Evolutionary conservation across 768 basidiomycete species (phyloP).

Genomic region (Trametes coccinea): DNA sequence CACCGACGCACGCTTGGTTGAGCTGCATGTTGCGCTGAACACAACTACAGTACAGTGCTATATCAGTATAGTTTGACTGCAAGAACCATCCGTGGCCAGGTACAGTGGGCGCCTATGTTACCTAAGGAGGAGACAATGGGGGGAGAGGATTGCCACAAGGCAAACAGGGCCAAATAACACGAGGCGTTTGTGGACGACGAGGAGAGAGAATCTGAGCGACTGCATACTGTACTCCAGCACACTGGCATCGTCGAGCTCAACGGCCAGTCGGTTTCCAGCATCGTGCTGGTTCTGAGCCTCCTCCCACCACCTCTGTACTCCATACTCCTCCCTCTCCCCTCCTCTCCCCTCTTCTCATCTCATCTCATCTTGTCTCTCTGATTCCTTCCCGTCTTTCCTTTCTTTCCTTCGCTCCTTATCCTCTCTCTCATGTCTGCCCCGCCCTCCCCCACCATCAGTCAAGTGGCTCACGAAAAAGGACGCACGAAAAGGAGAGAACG

Average conservation of each 20-base stretch:
- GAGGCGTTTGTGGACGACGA: constrained; percentile 23
- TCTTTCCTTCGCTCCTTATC: constrained; percentile 38
- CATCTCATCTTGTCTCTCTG: constrained; percentile 8
- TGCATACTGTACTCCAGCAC: constrained; percentile 19
- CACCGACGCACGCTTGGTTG: too few relatives aligned
- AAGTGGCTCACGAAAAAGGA: constrained; percentile 40
- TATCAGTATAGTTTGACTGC: neutral
- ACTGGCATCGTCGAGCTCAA: constrained; percentile 29
- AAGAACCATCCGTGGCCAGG: neutral
- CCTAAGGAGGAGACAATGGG: constrained; percentile 12
- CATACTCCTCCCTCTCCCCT: constrained; percentile 3
- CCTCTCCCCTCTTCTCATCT: neutral
- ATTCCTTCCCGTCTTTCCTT: constrained; percentile 35
- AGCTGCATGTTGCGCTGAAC: too few relatives aligned
- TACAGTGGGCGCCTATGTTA: neutral
- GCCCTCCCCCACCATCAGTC: constrained; percentile 41
- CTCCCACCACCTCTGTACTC: constrained; percentile 7
- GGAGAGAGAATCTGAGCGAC: constrained; percentile 1
- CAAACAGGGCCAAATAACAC: constrained; percentile 27
- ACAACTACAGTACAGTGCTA: neutral
- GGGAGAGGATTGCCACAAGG: constrained; percentile 9
- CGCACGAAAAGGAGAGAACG: constrained; percentile 49
- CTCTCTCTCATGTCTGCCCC: constrained; percentile 44
- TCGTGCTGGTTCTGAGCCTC: constrained; percentile 13
- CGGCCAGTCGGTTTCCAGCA: constrained; percentile 27